Percentiles rank a stretch among this genome's conserved stretches.
phyloP scores from a whole-genome alignment of 164 flowering plant species.

The Liriodendron chinense region DNA sequence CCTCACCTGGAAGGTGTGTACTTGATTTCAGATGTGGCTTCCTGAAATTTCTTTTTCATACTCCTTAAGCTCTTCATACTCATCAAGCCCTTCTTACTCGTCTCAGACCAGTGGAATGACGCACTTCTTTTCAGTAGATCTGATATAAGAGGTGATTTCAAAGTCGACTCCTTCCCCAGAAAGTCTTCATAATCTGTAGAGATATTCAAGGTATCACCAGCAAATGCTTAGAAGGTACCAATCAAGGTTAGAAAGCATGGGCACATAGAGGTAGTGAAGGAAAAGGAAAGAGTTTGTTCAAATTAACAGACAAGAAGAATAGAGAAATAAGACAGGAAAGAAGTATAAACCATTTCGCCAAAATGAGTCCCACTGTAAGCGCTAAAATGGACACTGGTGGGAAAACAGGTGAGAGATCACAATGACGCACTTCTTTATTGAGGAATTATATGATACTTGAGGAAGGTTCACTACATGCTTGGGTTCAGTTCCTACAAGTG shows the following conservation, averaged over 20 bases:
- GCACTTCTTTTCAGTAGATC: constrained; percentile 50
- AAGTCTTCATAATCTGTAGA: constrained; percentile 66
- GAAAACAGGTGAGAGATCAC: background rate
- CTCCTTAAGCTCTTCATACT: constrained; percentile 56
- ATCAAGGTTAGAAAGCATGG: no score
- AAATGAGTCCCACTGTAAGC: no score
- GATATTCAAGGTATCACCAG: background rate
- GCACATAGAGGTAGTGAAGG: no score
- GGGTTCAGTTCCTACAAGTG: background rate
- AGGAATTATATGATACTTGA: background rate
- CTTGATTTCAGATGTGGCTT: constrained; percentile 48
- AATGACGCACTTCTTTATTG: background rate
- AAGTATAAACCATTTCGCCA: no score
- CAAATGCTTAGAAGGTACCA: no score
- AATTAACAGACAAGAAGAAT: no score
- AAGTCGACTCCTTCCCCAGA: constrained; percentile 30
- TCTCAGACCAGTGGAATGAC: constrained; percentile 54
- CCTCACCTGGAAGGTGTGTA: constrained; percentile 16
- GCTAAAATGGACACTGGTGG: no score
- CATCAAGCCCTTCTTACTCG: constrained; percentile 35
- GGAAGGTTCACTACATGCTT: background rate
- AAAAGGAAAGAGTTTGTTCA: no score
- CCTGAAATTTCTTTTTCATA: constrained; percentile 62
- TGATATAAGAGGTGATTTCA: constrained; percentile 38
- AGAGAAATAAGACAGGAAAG: no score